Evolutionary conservation across 768 basidiomycete species (phyloP), one percentile per base, ranked within the genome.

Genomic region (Rhizopogon vulgaris): DNA sequence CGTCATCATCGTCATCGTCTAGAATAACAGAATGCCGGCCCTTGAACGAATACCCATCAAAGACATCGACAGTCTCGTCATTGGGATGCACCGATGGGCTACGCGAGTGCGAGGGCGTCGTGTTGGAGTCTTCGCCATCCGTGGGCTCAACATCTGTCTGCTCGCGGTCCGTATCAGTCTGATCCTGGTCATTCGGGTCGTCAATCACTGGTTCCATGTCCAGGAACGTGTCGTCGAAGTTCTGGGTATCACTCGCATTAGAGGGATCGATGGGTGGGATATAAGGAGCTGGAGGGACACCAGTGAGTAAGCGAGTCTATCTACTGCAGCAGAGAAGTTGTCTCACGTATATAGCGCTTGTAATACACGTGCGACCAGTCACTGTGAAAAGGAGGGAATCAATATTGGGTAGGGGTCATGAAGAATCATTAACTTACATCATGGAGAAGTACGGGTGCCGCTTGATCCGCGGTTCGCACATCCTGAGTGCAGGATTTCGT

Each of bases 211-310:
- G 91, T 58, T 88, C 86, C 90, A 98, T 95, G 64, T 90, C 90
- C 53, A 98, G 78, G 82, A 96, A 98, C 38, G 90, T 85, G 56
- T 94, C 90, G 68, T 98, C 95, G 68, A 98, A 99, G 71, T 98
- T 97, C 68, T 91, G 90, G 58, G 91, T 94, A 78, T 99, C 96
- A 61, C 85, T 84, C 55, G 94, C 94, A 70, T 95, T 91, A 39
- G 82, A 81, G 18, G 90, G 87, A 66, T 94, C 90, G 64, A 93
- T 90, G 28, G 87, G 87, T 14, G 91, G 92, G 63, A 93, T 91
- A 77, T 94, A 93, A 39, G 91, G 91, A 71, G 93, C 90, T 92
- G 58, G 15, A 51, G 49, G 49, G 43, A 52, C 52, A 48, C 28
- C 24, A 38, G 34, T 58, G 17, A 52, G 48, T 57, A 59, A 55